Conservation (phyloP, 1,139 yeast genomes). For the Yarrowia galli region DNA sequence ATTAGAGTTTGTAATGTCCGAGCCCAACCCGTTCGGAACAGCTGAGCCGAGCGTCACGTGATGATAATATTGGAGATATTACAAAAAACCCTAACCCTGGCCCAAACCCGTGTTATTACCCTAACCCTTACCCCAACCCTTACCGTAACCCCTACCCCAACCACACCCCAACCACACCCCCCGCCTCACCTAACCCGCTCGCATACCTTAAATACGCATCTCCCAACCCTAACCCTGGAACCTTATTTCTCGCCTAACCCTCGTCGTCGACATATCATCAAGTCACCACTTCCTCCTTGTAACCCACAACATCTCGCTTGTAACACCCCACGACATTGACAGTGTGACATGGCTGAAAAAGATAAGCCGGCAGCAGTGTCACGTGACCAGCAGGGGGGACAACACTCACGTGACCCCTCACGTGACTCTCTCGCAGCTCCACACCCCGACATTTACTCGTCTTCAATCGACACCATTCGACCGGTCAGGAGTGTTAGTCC, state of each 20-base stretch:
- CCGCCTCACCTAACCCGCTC: too few species aligned
- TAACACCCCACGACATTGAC: slow-evolving; percentile 5
- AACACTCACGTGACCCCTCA: neutral
- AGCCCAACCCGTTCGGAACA: too few species aligned
- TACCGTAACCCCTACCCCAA: too few species aligned
- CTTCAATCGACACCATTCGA: slow-evolving; percentile 20
- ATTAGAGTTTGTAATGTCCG: too few species aligned
- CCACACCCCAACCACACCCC: too few species aligned
- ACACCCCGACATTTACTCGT: slow-evolving; percentile 19
- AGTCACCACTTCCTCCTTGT: neutral
- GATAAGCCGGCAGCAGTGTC: neutral
- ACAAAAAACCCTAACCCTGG: too few species aligned
- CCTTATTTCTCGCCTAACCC: slow-evolving; percentile 2
- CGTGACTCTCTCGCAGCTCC: slow-evolving; percentile 1
- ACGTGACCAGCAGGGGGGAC: neutral
- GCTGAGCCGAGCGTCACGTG: too few species aligned
- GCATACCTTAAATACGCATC: slow-evolving; percentile 2
- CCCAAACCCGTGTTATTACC: too few species aligned
- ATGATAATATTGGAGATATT: too few species aligned
- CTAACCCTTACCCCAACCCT: too few species aligned
- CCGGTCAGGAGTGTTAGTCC: neutral
- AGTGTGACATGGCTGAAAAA: neutral
- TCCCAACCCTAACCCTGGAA: slow-evolving; percentile 18
- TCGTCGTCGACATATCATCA: slow-evolving; percentile 11
- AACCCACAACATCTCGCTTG: neutral